Conservation (phyloP, 306 rosid genomes). For the Ziziphus jujuba region DNA sequence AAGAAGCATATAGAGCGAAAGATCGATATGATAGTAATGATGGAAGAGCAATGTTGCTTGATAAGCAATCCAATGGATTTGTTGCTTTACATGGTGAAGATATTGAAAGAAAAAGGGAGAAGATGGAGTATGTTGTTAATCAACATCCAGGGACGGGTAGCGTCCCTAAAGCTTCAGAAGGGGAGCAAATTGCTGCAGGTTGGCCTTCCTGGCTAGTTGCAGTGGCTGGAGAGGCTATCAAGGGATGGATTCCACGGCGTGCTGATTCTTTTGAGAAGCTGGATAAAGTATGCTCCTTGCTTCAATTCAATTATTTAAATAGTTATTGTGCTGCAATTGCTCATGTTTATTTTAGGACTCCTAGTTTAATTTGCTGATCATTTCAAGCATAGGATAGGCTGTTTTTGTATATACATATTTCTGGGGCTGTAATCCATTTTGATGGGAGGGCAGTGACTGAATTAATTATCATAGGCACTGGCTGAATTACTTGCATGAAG, state of each 20-base stretch:
- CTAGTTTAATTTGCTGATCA: conserved; percentile 9
- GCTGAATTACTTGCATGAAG: background rate
- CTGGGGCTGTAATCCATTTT: no score
- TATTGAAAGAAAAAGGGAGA: conserved; percentile 87
- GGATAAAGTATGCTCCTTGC: conserved; percentile 75
- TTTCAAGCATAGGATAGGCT: background rate
- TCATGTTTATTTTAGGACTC: background rate
- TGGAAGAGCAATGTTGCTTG: conserved; percentile 59
- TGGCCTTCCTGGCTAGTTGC: conserved; percentile 98
- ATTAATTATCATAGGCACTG: background rate
- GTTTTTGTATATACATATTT: background rate
- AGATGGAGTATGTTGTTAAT: conserved; percentile 62
- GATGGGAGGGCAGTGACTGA: background rate
- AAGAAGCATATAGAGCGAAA: conserved; percentile 58
- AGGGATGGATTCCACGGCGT: conserved; percentile 92
- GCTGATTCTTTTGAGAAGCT: conserved; percentile 97
- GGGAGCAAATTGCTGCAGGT: conserved; percentile 95
- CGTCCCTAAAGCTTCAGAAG: conserved; percentile 83
- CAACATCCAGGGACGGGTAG: conserved; percentile 75
- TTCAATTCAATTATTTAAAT: conserved; percentile 21
- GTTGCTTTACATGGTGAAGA: conserved; percentile 53
- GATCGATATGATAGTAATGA: conserved; percentile 66
- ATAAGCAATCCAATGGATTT: conserved; percentile 69
- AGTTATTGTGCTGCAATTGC: conserved; percentile 21
- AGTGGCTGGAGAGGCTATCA: conserved; percentile 96